Evolutionary conservation across 768 basidiomycete genomes (phyloP), one percentile per base, ranked within the genome.

Genomic region (Termitomyces titanicus): DNA sequence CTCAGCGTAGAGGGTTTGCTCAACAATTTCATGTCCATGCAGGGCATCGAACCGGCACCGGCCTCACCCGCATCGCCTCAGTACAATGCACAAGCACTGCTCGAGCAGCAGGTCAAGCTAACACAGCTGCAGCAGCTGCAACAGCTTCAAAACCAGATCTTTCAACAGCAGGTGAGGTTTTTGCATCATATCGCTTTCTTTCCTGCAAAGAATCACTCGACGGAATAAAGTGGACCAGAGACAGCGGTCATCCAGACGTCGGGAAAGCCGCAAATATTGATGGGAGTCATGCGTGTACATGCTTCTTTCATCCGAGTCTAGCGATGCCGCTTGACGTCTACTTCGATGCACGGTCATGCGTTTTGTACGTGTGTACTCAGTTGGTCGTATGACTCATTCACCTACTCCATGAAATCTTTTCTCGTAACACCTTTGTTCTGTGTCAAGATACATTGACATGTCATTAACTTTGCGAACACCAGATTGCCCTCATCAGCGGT

Each of bases 141-240:
- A 7, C 88, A 89, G 67, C 73, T 93, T 3, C 91, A 94, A 65
- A 85, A 85, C 54, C 88, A 92, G 75, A 89, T 92, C 56, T 89
- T 93, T 56, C 92, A 94, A 64, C 92, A 94, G 66, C 92, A 94
- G 85, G 92, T 88, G 81, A 66, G 48, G 47, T 22, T 38, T 39
- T 46, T 48, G 51, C 49, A 51, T 39, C 39, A 46, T 39, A 25
- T 45, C 47, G 25, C 11, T 59, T 20, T 40, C 24, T 35, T 47
- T 27, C 50, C 31, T 56, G 46, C 48, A 8, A 2, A 40, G 40
- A 39, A 46, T 12, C 31, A 17, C 27, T 25, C 49, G 29, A 46
- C 31, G 34, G 40, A 50, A 43, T 43, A 17, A 38, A 39, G 11
- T 35, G 34, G 29, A 44, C 18, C 29, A 51, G 49, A 24, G 49